phyloP scores from a whole-genome alignment of 768 basidiomycete genomes.

The Phylloporus sp. region DNA sequence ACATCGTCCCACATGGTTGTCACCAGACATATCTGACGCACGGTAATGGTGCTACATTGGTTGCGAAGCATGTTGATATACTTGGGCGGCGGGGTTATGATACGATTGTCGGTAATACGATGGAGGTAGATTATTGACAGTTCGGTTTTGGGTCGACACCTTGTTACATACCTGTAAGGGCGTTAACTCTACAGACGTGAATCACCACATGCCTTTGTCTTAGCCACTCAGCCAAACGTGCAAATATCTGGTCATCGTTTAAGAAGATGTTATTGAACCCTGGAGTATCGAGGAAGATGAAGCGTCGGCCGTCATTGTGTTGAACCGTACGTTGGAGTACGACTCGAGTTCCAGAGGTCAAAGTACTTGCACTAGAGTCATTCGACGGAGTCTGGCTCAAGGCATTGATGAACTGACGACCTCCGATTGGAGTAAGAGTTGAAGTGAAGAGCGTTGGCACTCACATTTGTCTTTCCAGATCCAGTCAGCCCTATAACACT shows the following conservation, averaged over 20 bases:
- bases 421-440: not conserved
- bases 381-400: not conserved
- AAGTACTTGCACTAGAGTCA: too few species aligned
- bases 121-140: slow-evolving; percentile 6
- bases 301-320: not conserved
- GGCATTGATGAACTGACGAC: slow-evolving; percentile 7
- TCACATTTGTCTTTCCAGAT: slow-evolving; percentile 7
- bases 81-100: not conserved
- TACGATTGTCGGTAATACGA: slow-evolving; percentile 3
- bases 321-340: not conserved
- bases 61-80: slow-evolving; percentile 3
- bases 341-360: not conserved
- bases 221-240: not conserved
- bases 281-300: slow-evolving; percentile 8
- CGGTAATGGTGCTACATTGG: not conserved
- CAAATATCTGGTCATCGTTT: not conserved
- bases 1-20: slow-evolving; percentile 11
- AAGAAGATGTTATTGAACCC: not conserved
- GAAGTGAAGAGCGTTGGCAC: too few species aligned
- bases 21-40: slow-evolving; percentile 2
- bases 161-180: not conserved
- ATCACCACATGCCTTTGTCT: not conserved
- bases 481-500: slow-evolving; percentile 4
- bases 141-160: not conserved
- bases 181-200: not conserved